Evolutionary conservation across 1,139 yeast genomes (phyloP).

Genomic region (Hyphopichia wangnamkhiaoensis): DNA sequence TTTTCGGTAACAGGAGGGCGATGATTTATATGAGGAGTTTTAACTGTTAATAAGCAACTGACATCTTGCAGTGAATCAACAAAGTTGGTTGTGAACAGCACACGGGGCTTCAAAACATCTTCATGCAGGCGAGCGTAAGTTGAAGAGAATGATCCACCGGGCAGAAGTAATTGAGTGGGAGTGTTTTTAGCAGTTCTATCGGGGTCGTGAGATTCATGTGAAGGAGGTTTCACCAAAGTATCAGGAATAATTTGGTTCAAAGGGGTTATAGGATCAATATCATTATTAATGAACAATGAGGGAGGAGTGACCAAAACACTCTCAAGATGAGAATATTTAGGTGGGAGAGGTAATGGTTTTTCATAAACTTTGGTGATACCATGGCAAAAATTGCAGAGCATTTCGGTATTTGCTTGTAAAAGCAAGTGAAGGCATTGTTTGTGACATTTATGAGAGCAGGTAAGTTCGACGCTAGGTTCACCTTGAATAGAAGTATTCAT

Average conservation of each 20-base stretch:
- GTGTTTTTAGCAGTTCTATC: conserved; percentile 2
- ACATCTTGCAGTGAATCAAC: conserved; percentile 17
- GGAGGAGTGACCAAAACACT: background rate
- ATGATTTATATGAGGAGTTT: conserved; percentile 25
- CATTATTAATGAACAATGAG: background rate
- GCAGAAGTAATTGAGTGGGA: conserved; percentile 14
- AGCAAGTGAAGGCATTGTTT: conserved; percentile 31
- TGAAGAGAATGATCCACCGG: conserved; percentile 16
- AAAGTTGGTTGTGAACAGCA: conserved; percentile 11
- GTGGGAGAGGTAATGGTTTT: background rate
- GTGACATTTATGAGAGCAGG: conserved; percentile 32
- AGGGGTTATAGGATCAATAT: conserved; percentile 22
- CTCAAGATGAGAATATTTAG: background rate
- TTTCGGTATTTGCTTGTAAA: background rate
- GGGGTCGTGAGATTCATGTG: background rate
- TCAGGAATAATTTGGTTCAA: conserved; percentile 27
- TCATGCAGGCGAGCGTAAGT: conserved; percentile 9
- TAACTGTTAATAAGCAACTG: conserved; percentile 24
- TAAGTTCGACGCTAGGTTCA: conserved; percentile 25
- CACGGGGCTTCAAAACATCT: conserved; percentile 16
- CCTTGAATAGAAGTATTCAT: conserved; percentile 17
- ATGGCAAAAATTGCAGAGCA: background rate
- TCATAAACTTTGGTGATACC: background rate
- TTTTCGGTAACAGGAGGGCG: conserved; percentile 9
- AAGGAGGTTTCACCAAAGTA: conserved; percentile 17